These are phyloP conservation scores for Gilbertella persicaria DNA, from an alignment of 371 early-diverging fungal genomes.

Conservation along the genomic window DNA sequence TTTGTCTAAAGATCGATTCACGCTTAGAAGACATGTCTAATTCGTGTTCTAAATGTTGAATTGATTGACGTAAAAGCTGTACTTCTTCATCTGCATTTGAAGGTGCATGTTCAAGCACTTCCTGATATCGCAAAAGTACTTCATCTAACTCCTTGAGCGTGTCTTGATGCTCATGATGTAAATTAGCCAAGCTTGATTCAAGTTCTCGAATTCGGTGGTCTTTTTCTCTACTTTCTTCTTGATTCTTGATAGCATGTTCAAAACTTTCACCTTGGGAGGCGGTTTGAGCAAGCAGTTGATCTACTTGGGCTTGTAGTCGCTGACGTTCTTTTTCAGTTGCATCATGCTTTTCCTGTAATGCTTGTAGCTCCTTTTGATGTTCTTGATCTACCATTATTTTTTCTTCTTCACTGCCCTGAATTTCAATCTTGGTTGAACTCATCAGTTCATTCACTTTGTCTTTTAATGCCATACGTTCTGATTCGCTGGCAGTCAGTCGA, in stretches of 20 bases:
- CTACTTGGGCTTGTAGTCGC: conserved; percentile 13
- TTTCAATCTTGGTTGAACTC: conserved; percentile 8
- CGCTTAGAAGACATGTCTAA: conserved; percentile 15
- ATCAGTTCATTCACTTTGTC: conserved; percentile 30
- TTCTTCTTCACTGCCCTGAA: conserved; percentile 8
- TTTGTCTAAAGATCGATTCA: conserved; percentile 18
- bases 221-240: conserved; percentile 23
- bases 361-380: conserved; percentile 12
- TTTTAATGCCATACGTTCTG: conserved; percentile 27
- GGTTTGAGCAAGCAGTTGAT: conserved; percentile 4
- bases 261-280: conserved; percentile 3
- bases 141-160: conserved; percentile 42
- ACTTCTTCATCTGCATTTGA: conserved; percentile 12
- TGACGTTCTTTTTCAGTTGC: conserved; percentile 11
- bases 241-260: not conserved
- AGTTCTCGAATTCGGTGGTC: conserved; percentile 20
- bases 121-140: conserved; percentile 40
- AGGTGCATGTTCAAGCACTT: conserved; percentile 27
- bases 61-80: conserved; percentile 15
- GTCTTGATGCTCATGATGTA: conserved; percentile 36
- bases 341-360: conserved; percentile 14
- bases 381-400: conserved; percentile 9
- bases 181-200: conserved; percentile 20
- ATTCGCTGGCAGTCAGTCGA: conserved; percentile 36
- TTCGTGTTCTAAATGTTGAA: conserved; percentile 23